Percentiles rank a stretch among this genome's conserved stretches.
phyloP scores from a whole-genome alignment of 805 yeast species.

The Kodamaea restingae region DNA sequence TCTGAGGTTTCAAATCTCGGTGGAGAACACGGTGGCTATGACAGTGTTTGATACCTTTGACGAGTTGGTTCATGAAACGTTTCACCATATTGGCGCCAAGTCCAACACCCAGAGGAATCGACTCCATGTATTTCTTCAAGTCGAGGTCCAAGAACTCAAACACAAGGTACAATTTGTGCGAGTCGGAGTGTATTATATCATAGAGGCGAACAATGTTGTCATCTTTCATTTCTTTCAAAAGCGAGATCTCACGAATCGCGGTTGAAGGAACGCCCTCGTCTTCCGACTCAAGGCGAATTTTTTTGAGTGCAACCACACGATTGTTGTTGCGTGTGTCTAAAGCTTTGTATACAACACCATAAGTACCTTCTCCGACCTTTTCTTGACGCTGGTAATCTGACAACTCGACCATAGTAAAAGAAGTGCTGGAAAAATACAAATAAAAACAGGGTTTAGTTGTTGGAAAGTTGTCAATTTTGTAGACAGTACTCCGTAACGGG shows the following conservation, averaged over 20 bases:
- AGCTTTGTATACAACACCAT: slow-evolving; percentile 97
- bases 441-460: not conserved
- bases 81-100: slow-evolving; percentile 88
- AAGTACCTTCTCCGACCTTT: slow-evolving; percentile 96
- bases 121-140: slow-evolving; percentile 94
- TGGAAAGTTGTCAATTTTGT: too few species aligned
- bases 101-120: slow-evolving; percentile 86
- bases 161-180: slow-evolving; percentile 87
- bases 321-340: slow-evolving; percentile 83
- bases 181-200: slow-evolving; percentile 93
- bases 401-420: slow-evolving; percentile 68
- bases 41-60: slow-evolving; percentile 88
- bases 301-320: slow-evolving; percentile 92
- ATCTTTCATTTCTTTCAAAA: slow-evolving; percentile 89
- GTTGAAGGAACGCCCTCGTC: slow-evolving; percentile 99
- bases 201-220: slow-evolving; percentile 87
- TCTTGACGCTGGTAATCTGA: slow-evolving; percentile 91
- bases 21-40: slow-evolving; percentile 93
- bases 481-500: too few species aligned
- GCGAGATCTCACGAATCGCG: slow-evolving; percentile 92
- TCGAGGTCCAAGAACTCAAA: slow-evolving; percentile 93
- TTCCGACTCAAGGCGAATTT: slow-evolving; percentile 92
- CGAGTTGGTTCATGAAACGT: slow-evolving; percentile 85
- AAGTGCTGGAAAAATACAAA: not conserved
- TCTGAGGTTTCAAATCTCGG: slow-evolving; percentile 95